These are phyloP conservation scores for Flaveria sonorensis DNA, from an alignment of 129 eudicot species.

Conservation along the genomic window DNA sequence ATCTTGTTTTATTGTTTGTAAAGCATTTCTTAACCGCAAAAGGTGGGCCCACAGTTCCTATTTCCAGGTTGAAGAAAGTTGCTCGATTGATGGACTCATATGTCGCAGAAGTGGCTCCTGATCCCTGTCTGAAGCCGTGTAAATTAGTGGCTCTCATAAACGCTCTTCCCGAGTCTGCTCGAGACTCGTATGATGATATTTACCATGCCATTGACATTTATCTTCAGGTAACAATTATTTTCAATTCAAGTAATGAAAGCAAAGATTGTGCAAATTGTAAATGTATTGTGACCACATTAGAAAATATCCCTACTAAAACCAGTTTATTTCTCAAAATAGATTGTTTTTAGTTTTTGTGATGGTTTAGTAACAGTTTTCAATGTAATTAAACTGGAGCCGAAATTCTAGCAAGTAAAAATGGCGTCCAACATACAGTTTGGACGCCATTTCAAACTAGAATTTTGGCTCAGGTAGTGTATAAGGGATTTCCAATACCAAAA, in stretches of 20 bases:
- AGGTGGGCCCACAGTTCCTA: conserved; percentile 27
- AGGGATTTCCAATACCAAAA: too few species aligned
- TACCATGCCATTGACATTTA: conserved; percentile 68
- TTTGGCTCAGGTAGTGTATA: background rate
- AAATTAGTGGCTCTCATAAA: conserved; percentile 59
- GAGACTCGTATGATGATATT: conserved; percentile 60
- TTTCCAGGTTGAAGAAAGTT: conserved; percentile 49
- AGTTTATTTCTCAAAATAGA: background rate
- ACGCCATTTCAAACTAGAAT: background rate
- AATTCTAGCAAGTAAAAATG: background rate
- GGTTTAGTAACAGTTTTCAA: background rate
- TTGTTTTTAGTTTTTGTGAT: background rate
- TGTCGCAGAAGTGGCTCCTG: conserved; percentile 87
- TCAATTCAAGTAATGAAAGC: background rate
- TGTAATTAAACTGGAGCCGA: background rate
- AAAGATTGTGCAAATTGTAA: background rate
- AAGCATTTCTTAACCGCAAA: conserved; percentile 53
- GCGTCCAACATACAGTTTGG: background rate
- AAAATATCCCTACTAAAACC: background rate
- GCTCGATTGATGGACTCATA: conserved; percentile 59
- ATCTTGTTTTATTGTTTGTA: conserved; percentile 57
- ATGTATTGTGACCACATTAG: too few species aligned
- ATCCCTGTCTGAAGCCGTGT: conserved; percentile 63
- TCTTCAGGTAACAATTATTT: conserved; percentile 53
- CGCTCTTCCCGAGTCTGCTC: conserved; percentile 67